These are phyloP conservation scores for Talaromyces adpressus DNA, from an alignment of 495 filamentous ascomycete genomes.

Conservation along the genomic window DNA sequence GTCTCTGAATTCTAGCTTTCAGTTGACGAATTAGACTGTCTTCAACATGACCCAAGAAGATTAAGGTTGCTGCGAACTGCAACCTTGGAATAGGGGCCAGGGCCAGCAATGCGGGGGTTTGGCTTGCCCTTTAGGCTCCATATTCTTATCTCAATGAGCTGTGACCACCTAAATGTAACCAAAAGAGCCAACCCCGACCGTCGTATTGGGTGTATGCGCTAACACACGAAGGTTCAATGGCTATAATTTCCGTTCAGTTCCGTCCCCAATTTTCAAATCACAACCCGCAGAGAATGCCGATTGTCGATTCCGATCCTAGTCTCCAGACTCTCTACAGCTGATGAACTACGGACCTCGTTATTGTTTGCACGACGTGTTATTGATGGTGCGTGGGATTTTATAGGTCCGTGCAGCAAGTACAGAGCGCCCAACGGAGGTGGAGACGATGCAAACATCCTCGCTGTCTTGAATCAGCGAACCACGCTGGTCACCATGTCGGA, in stretches of 20 bases:
- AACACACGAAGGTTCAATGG: not conserved
- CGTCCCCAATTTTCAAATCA: not conserved
- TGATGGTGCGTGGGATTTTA: not conserved
- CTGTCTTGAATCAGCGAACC: not conserved
- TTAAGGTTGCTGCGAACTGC: not conserved
- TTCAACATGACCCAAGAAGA: not conserved
- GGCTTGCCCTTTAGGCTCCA: not conserved
- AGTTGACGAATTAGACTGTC: not conserved
- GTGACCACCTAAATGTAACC: not conserved
- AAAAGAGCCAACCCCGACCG: not conserved
- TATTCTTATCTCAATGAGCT: not conserved
- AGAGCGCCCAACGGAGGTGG: not conserved
- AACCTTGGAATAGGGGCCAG: not conserved
- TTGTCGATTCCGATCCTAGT: not conserved
- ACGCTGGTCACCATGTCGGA: not conserved
- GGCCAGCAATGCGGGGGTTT: not conserved
- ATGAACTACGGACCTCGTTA: not conserved
- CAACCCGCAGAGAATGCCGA: not conserved
- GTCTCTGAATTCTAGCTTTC: too few relatives aligned
- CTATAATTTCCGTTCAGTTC: not conserved
- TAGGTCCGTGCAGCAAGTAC: not conserved
- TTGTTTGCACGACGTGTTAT: not conserved
- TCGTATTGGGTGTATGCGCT: not conserved
- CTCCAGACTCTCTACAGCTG: not conserved
- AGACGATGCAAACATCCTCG: not conserved